Conservation (phyloP, 2,329 filamentous ascomycete genomes). For the Aspergillus sp. region DNA sequence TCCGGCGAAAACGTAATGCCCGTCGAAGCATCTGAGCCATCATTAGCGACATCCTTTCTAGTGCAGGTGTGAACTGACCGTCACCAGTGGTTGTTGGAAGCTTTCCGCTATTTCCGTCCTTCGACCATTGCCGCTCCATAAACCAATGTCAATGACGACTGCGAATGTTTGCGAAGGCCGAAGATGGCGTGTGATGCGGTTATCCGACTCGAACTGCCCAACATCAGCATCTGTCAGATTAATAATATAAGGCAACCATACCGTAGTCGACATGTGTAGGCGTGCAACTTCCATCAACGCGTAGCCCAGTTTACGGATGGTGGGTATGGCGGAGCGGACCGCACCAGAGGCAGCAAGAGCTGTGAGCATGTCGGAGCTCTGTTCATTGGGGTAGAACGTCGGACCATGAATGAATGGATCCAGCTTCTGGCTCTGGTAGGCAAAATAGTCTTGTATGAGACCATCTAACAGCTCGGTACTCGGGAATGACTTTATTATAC, state of each 20-base stretch:
- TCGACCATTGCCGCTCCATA: conserved; percentile 62
- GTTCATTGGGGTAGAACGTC: conserved; percentile 40
- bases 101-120: conserved; percentile 63
- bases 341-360: conserved; percentile 43
- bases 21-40: conserved; percentile 53
- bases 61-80: conserved; percentile 30
- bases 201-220: conserved; percentile 30
- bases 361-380: conserved; percentile 40
- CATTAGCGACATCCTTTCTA: background rate
- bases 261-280: conserved; percentile 57
- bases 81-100: conserved; percentile 56
- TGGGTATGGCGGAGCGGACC: conserved; percentile 39
- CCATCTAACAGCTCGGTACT: conserved; percentile 43
- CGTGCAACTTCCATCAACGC: conserved; percentile 45
- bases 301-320: conserved; percentile 44
- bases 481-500: conserved; percentile 51
- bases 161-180: conserved; percentile 55
- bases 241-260: conserved; percentile 58
- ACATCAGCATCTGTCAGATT: conserved; percentile 35
- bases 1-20: conserved; percentile 60
- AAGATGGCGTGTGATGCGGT: conserved; percentile 57
- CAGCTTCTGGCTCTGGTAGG: conserved; percentile 26
- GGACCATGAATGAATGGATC: conserved; percentile 49
- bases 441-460: conserved; percentile 43
- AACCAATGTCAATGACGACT: conserved; percentile 54